These are phyloP conservation scores for Pseudogymnoascus sp. DNA, from an alignment of 2,329 filamentous ascomycete genomes.

Conservation along the genomic window DNA sequence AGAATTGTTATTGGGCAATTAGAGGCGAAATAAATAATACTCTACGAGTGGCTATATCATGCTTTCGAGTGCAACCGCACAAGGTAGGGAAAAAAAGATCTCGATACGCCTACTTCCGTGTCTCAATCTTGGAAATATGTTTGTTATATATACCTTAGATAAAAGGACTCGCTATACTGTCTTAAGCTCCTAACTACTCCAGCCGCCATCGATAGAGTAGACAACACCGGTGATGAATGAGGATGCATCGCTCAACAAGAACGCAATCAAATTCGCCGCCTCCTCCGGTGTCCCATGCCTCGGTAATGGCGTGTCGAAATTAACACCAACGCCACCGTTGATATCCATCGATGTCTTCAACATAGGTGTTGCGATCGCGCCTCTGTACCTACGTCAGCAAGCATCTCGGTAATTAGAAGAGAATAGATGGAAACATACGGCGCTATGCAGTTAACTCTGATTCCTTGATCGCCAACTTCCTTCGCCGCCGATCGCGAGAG, in stretches of 20 bases:
- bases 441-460: conserved; percentile 15
- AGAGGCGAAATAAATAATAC: too few relatives aligned
- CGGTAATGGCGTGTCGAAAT: conserved; percentile 18
- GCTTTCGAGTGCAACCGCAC: too few relatives aligned
- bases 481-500: conserved; percentile 26
- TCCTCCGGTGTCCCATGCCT: conserved; percentile 28
- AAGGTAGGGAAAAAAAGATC: too few relatives aligned
- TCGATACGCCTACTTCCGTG: too few relatives aligned
- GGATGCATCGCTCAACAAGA: conserved; percentile 18
- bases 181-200: conserved; percentile 7
- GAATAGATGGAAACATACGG: conserved; percentile 10
- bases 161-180: too few relatives aligned
- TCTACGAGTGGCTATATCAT: too few relatives aligned
- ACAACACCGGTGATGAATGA: conserved; percentile 23
- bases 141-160: too few relatives aligned
- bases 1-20: too few relatives aligned
- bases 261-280: conserved; percentile 18
- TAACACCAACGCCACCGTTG: neutral
- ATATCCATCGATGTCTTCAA: too few relatives aligned
- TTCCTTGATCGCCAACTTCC: conserved; percentile 20
- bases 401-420: neutral
- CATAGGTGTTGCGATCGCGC: too few relatives aligned
- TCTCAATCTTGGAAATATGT: too few relatives aligned
- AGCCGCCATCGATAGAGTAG: conserved; percentile 24
- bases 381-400: too few relatives aligned